Percentiles rank a stretch among this genome's conserved stretches.
Evolutionary conservation across 805 yeast species (phyloP).

Genomic region (Pichia paraexigua): DNA sequence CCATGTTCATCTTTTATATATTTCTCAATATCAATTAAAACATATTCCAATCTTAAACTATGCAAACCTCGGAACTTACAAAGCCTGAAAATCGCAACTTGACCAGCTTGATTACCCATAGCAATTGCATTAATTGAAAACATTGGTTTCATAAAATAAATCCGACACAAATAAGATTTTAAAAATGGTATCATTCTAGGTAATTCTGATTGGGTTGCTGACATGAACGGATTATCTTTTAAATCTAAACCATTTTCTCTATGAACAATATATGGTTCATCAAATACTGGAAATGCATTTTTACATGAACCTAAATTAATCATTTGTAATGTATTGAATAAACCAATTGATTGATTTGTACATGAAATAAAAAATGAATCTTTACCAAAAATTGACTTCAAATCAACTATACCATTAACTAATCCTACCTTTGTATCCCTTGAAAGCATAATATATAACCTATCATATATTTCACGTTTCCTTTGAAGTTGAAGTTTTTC

Average conservation of each 20-base stretch:
- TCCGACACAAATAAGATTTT: slow-evolving; percentile 18
- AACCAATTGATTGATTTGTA: not conserved
- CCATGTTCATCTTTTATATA: slow-evolving; percentile 16
- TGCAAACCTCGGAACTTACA: slow-evolving; percentile 35
- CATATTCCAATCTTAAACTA: slow-evolving; percentile 36
- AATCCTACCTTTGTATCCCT: slow-evolving; percentile 8
- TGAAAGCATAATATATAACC: slow-evolving; percentile 20
- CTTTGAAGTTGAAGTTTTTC: slow-evolving; percentile 24
- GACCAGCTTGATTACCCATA: slow-evolving; percentile 37
- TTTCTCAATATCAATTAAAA: slow-evolving; percentile 27
- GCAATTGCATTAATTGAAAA: slow-evolving; percentile 35
- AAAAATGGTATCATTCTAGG: not conserved
- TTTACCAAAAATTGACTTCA: not conserved
- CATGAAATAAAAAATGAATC: not conserved
- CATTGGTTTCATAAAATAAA: slow-evolving; percentile 27
- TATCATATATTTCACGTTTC: slow-evolving; percentile 23
- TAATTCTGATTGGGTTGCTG: not conserved
- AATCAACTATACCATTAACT: not conserved
- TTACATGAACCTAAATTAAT: slow-evolving; percentile 3
- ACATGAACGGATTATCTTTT: not conserved
- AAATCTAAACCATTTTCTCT: not conserved
- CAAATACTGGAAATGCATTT: slow-evolving; percentile 1
- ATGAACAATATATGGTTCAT: not conserved
- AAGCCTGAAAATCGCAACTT: slow-evolving; percentile 34
- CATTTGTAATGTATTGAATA: slow-evolving; percentile 1